Conservation (phyloP, 768 basidiomycete genomes). For the Pulveroboletus sp. region DNA sequence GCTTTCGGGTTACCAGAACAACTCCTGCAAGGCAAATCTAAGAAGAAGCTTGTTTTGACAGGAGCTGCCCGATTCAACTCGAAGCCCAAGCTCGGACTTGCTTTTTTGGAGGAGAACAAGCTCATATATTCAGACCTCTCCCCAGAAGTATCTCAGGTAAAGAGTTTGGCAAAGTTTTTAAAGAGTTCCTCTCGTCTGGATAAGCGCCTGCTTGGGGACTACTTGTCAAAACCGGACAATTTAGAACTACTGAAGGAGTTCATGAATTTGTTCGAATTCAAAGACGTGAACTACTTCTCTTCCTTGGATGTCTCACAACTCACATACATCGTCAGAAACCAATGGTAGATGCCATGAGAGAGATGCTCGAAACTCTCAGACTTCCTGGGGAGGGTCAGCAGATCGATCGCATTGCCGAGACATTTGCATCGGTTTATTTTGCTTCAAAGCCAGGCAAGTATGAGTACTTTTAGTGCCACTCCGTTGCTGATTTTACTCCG, state of each 20-base stretch:
- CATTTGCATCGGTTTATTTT: slow-evolving; percentile 89
- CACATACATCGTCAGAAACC: slow-evolving; percentile 59
- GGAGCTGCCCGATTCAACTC: slow-evolving; percentile 86
- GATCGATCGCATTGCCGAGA: slow-evolving; percentile 89
- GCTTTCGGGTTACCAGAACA: slow-evolving; percentile 50
- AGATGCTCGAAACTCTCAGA: slow-evolving; percentile 88
- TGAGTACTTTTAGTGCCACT: neutral
- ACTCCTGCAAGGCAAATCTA: slow-evolving; percentile 67
- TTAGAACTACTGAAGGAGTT: slow-evolving; percentile 81
- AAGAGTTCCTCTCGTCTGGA: slow-evolving; percentile 82
- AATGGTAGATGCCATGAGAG: slow-evolving; percentile 93
- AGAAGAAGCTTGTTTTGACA: slow-evolving; percentile 79
- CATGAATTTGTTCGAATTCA: slow-evolving; percentile 85
- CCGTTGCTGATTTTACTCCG: neutral
- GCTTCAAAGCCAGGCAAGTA: slow-evolving; percentile 68
- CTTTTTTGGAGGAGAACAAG: slow-evolving; percentile 90
- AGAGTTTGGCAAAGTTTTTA: slow-evolving; percentile 79
- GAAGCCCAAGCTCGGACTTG: slow-evolving; percentile 86
- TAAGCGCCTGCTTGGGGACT: slow-evolving; percentile 92
- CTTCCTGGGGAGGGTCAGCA: slow-evolving; percentile 95
- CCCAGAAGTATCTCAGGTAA: slow-evolving; percentile 48
- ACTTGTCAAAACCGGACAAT: slow-evolving; percentile 84
- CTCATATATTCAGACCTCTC: slow-evolving; percentile 72
- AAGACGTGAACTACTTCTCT: slow-evolving; percentile 52
- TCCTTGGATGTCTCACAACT: neutral